Evolutionary conservation across 1,284 basidiomycete species (phyloP), one percentile per base, ranked within the genome.

Genomic region (Heterobasidion parviporum): DNA sequence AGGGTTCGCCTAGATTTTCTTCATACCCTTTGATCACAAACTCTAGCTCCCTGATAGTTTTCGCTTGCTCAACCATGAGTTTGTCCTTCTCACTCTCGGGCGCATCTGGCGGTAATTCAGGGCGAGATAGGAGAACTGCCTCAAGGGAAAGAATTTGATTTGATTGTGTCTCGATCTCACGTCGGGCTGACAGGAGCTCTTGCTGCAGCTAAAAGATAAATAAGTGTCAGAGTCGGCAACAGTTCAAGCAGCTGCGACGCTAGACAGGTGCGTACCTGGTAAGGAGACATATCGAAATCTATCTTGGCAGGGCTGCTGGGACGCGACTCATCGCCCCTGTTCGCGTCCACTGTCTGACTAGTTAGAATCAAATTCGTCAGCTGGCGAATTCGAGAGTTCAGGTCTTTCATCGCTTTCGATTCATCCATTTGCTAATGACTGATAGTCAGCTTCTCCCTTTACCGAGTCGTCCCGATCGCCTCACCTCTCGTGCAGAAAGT

Each of bases 351-450:
- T 1, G 82, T 89, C 61, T 89, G 83, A 60, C 89, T 92, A 3
- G 91, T 94, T 59, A 95, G 71, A 63, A 94, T 95, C 51, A 94
- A 75, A 65, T 89, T 92, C 58, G 89, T 92, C 50, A 95, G 74
- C 69, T 94, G 92, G 57, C 86, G 82, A 64, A 94, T 89, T 38
- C 92, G 78, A 49, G 80, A 75, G 64, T 90, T 92, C 51, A 93
- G 77, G 61, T 92, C 89, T 49, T 82, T 79, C 81, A 90, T 90
- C 50, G 87, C 87, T 59, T 84, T 82, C 15, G 81, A 83, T 70
- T 90, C 87, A 60, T 90, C 87, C 49, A 84, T 72, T 85, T 89
- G 82, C 84, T 89, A 59, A 50, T 44, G 36, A 41, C 15, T 50
- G 12, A 53, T 59, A 41, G 59, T 46, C 54, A 52, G 32, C 1